These are phyloP conservation scores for Malus hybrid DNA, from an alignment of 331 rosid genomes.

Conservation along the genomic window DNA sequence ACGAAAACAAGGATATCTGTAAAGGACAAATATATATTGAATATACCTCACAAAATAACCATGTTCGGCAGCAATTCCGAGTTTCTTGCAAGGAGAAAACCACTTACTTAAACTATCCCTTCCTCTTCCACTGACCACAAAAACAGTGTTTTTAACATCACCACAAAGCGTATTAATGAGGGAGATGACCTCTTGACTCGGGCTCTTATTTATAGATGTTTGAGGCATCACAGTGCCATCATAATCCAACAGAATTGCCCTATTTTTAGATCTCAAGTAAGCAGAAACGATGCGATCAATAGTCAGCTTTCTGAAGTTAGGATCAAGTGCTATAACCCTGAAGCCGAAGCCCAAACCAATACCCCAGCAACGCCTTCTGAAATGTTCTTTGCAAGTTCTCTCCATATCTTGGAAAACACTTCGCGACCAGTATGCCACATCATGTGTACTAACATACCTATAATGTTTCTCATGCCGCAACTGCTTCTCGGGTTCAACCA, in stretches of 20 bases:
- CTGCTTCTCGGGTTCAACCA: conserved; percentile 42
- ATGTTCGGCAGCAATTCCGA: conserved; percentile 52
- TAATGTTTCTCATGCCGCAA: conserved; percentile 50
- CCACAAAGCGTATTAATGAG: conserved; percentile 32
- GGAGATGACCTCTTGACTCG: conserved; percentile 34
- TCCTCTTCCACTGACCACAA: conserved; percentile 51
- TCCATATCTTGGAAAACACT: conserved; percentile 52
- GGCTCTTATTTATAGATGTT: conserved; percentile 39
- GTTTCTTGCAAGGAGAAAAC: conserved; percentile 44
- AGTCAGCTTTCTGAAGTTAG: conserved; percentile 41
- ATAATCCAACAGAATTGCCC: conserved; percentile 47
- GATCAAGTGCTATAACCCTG: conserved; percentile 52
- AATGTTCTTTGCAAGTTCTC: conserved; percentile 45
- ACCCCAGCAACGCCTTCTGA: conserved; percentile 51
- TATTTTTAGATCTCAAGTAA: conserved; percentile 34
- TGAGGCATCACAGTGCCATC: conserved; percentile 55
- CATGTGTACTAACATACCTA: conserved; percentile 44
- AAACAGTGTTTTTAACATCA: conserved; percentile 39
- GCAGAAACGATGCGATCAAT: conserved; percentile 36
- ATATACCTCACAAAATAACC: conserved; percentile 44
- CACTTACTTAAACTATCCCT: conserved; percentile 44
- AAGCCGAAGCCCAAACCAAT: conserved; percentile 52
- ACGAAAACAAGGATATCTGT: background rate
- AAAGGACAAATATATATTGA: background rate
- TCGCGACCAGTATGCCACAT: conserved; percentile 44